phyloP scores from a whole-genome alignment of 2,329 filamentous ascomycete genomes.

The Venturia oleaginea region DNA sequence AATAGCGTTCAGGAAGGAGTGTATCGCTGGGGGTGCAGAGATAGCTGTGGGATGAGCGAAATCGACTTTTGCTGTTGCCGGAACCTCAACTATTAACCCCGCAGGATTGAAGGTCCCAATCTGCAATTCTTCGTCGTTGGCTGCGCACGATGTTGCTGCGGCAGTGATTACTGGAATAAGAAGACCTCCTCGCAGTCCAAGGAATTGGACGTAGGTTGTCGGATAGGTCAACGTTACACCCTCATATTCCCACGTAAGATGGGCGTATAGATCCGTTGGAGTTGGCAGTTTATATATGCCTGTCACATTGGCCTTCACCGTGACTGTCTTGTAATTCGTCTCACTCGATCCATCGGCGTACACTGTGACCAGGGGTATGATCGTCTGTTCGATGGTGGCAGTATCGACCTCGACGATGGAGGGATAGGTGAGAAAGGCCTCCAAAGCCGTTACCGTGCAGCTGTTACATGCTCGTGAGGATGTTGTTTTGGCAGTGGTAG shows the following conservation, averaged over 20 bases:
- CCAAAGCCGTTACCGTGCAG: constrained; percentile 1
- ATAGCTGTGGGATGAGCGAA: neutral
- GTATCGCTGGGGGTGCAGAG: constrained; percentile 1
- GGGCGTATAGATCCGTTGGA: constrained; percentile 2
- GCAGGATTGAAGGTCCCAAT: neutral
- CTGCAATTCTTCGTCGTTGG: neutral
- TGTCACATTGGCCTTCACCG: neutral
- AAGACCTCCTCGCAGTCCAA: neutral
- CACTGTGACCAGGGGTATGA: constrained; percentile 9
- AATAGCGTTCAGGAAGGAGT: constrained; percentile 4
- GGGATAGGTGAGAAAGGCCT: constrained; percentile 4
- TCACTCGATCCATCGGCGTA: constrained; percentile 6
- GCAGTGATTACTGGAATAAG: neutral
- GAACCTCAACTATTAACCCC: constrained; percentile 5
- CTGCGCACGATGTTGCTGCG: neutral
- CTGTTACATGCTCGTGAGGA: constrained; percentile 3
- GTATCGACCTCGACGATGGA: neutral
- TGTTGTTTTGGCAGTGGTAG: neutral
- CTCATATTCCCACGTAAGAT: constrained; percentile 4
- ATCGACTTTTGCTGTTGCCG: neutral
- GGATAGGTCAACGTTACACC: constrained; percentile 9
- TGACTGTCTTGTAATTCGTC: constrained; percentile 12
- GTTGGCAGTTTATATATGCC: neutral
- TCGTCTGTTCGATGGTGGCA: constrained; percentile 1
- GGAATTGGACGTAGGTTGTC: constrained; percentile 10